Conservation (phyloP, 2,329 filamentous ascomycete species). For the Westerdykella aurantiaca region DNA sequence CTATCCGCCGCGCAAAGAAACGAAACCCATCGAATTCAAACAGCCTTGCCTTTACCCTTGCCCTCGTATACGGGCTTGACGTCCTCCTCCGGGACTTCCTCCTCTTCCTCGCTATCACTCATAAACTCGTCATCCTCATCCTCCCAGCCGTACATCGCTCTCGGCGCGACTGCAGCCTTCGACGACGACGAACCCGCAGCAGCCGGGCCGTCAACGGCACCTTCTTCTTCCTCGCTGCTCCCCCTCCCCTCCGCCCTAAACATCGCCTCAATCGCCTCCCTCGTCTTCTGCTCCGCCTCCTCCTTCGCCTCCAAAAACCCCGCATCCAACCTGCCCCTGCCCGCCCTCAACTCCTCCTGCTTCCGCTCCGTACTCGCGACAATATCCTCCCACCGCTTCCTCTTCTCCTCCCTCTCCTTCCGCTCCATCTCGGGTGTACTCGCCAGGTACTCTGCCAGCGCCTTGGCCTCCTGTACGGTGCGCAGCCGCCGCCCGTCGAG, state of each 20-base stretch:
- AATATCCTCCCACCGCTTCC: conserved; percentile 81
- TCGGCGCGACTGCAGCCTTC: conserved; percentile 25
- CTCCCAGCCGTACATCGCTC: conserved; percentile 68
- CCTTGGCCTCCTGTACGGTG: conserved; percentile 92
- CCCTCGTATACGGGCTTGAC: conserved; percentile 27
- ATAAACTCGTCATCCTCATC: conserved; percentile 57
- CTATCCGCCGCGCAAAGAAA: no score
- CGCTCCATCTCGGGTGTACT: conserved; percentile 97
- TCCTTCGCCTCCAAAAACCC: conserved; percentile 96
- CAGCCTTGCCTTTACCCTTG: conserved; percentile 42
- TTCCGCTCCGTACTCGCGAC: conserved; percentile 77
- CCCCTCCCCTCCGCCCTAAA: conserved; percentile 43
- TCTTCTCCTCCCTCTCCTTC: conserved; percentile 81
- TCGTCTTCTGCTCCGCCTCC: conserved; percentile 76
- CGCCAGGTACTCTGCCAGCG: conserved; percentile 86
- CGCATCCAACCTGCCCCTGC: conserved; percentile 67
- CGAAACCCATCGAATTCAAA: conserved; percentile 1
- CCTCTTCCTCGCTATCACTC: conserved; percentile 45
- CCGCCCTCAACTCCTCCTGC: conserved; percentile 75
- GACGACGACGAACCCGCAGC: conserved; percentile 19
- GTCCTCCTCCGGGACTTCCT: conserved; percentile 34
- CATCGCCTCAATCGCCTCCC: conserved; percentile 62
- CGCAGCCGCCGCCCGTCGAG: conserved; percentile 83
- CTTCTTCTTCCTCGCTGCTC: conserved; percentile 23
- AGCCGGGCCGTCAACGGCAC: conserved; percentile 7